phyloP scores from a whole-genome alignment of 345 rosid species.

The Sisymbrium altissimum region DNA sequence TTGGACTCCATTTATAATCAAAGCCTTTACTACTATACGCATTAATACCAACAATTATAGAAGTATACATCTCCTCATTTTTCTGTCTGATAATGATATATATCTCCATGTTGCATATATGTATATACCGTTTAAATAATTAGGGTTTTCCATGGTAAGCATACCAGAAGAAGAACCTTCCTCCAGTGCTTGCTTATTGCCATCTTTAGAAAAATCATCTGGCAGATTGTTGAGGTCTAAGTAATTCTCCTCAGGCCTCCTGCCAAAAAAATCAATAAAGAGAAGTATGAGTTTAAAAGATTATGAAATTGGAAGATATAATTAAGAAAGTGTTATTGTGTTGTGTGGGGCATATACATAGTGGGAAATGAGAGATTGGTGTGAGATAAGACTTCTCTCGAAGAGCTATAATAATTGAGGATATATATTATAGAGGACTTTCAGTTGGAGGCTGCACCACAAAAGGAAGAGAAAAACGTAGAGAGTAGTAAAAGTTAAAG shows the following conservation, averaged over 20 bases:
- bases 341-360: conserved; percentile 26
- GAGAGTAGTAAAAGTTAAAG: conserved; percentile 56
- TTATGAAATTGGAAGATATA: conserved; percentile 19
- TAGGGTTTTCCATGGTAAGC: conserved; percentile 19
- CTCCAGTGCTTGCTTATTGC: conserved; percentile 47
- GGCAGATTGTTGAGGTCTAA: conserved; percentile 98
- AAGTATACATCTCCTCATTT: background rate
- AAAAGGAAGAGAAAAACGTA: conserved; percentile 35
- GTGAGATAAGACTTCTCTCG: conserved; percentile 43
- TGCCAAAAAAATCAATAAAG: conserved; percentile 29
- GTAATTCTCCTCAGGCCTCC: conserved; percentile 75
- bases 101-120: background rate
- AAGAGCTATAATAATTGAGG: conserved; percentile 41
- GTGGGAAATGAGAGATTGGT: conserved; percentile 40
- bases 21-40: background rate
- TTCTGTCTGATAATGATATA: background rate
- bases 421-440: conserved; percentile 52
- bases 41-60: background rate
- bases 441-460: conserved; percentile 73
- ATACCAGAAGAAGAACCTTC: conserved; percentile 69
- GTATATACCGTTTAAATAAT: background rate
- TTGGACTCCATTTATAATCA: background rate
- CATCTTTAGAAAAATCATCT: conserved; percentile 65
- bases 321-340: conserved; percentile 18
- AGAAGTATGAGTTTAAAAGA: conserved; percentile 7